These are phyloP conservation scores for Metahyphopichia silvanorum DNA, from an alignment of 805 yeast species.

Conservation along the genomic window DNA sequence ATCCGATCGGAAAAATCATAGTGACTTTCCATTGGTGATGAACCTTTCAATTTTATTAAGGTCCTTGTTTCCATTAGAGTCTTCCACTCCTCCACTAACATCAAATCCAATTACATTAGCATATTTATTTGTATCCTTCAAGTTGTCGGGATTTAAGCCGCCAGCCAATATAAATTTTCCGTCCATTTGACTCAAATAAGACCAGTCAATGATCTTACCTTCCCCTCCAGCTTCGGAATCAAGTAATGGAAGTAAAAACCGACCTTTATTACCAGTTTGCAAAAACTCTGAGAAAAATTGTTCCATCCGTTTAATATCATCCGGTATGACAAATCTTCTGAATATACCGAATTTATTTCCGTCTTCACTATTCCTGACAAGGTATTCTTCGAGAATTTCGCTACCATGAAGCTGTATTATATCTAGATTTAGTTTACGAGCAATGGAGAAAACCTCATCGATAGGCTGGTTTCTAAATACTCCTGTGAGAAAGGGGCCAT, in stretches of 20 bases:
- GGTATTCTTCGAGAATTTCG: constrained; percentile 49
- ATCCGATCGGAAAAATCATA: too few relatives aligned
- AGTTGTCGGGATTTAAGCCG: constrained; percentile 78
- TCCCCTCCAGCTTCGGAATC: constrained; percentile 94
- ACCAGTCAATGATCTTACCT: constrained; percentile 81
- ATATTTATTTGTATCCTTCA: constrained; percentile 46
- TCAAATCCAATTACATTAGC: constrained; percentile 83
- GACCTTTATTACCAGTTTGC: constrained; percentile 9
- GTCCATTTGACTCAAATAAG: constrained; percentile 31
- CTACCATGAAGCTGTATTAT: constrained; percentile 85
- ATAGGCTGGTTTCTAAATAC: constrained; percentile 83
- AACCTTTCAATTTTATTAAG: constrained; percentile 56
- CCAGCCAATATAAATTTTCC: constrained; percentile 75
- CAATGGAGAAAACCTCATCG: constrained; percentile 51
- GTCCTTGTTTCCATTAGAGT: constrained; percentile 69
- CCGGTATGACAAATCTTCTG: constrained; percentile 63
- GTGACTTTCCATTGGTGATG: constrained; percentile 47
- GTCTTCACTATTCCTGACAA: constrained; percentile 36
- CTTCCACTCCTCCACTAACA: constrained; percentile 93
- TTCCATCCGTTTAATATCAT: constrained; percentile 40
- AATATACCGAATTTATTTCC: constrained; percentile 56
- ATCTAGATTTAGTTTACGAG: constrained; percentile 54
- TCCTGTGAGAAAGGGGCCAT: constrained; percentile 78
- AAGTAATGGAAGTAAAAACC: constrained; percentile 58
- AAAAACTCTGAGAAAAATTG: constrained; percentile 10